Evolutionary conservation across 1,139 yeast species (phyloP).

Genomic region (Hansenula sp.): DNA sequence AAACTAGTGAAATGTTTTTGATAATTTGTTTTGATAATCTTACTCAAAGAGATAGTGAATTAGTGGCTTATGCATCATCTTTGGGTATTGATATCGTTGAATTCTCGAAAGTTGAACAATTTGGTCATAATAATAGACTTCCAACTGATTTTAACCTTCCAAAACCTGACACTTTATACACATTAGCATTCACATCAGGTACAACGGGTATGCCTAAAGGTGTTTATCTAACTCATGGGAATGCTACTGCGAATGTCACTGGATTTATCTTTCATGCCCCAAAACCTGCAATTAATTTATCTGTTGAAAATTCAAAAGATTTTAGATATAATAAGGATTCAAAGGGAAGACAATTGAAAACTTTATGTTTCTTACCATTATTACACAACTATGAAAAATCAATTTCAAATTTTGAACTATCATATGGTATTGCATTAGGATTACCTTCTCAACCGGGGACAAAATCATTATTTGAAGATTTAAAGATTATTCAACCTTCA

Average conservation of each 20-base stretch:
- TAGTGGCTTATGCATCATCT: constrained; percentile 7
- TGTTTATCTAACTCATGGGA: constrained; percentile 40
- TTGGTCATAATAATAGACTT: constrained; percentile 32
- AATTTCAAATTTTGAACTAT: constrained; percentile 18
- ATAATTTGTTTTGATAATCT: constrained; percentile 35
- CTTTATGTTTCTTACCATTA: constrained; percentile 36
- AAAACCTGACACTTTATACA: constrained; percentile 36
- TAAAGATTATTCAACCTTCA: constrained; percentile 37
- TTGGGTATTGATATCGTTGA: constrained; percentile 26
- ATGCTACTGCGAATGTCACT: constrained; percentile 38
- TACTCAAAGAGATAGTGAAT: constrained; percentile 17
- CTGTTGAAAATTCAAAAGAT: constrained; percentile 7
- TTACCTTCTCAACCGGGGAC: constrained; percentile 28
- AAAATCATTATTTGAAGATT: constrained; percentile 34
- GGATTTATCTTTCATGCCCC: constrained; percentile 23
- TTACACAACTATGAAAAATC: constrained; percentile 44
- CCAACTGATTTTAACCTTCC: constrained; percentile 34
- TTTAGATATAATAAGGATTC: constrained; percentile 15
- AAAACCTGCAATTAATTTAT: constrained; percentile 19
- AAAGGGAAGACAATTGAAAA: constrained; percentile 14
- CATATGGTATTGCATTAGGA: constrained; percentile 25
- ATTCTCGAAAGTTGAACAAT: constrained; percentile 31
- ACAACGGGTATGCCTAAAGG: constrained; percentile 54
- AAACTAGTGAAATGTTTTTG: constrained; percentile 13
- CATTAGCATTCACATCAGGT: constrained; percentile 51